These are phyloP conservation scores for Samsoniella hepiali DNA, from an alignment of 2,329 filamentous ascomycete genomes.

Conservation along the genomic window DNA sequence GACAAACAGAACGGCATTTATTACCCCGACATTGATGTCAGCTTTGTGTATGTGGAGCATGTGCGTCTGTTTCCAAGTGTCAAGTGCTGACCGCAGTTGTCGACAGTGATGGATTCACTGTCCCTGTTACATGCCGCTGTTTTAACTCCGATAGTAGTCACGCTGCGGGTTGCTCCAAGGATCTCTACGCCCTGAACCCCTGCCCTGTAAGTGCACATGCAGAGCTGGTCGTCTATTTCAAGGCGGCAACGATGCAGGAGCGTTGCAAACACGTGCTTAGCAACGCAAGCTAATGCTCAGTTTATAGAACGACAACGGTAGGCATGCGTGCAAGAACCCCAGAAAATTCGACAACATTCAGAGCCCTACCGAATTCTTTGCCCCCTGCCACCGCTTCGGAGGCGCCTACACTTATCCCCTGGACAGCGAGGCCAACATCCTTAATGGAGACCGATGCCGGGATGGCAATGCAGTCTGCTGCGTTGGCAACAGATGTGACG, in stretches of 20 bases:
- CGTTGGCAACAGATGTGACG: not conserved
- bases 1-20: not conserved
- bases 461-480: not conserved
- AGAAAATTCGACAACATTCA: not conserved
- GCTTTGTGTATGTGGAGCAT: not conserved
- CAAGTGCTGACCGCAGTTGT: too few species aligned
- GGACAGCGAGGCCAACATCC: not conserved
- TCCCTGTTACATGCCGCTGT: not conserved
- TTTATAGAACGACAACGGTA: not conserved
- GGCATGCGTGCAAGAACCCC: not conserved
- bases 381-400: not conserved
- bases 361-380: not conserved
- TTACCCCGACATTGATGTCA: not conserved
- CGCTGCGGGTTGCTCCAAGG: not conserved
- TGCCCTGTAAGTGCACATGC: not conserved
- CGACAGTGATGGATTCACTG: not conserved
- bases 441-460: not conserved
- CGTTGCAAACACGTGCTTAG: too few species aligned
- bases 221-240: too few species aligned
- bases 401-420: not conserved
- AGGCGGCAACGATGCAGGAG: too few species aligned
- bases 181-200: not conserved
- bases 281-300: too few species aligned
- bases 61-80: too few species aligned
- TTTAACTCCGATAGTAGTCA: not conserved